phyloP scores from a whole-genome alignment of 768 basidiomycete genomes.

The Hemileccinum impolitum region DNA sequence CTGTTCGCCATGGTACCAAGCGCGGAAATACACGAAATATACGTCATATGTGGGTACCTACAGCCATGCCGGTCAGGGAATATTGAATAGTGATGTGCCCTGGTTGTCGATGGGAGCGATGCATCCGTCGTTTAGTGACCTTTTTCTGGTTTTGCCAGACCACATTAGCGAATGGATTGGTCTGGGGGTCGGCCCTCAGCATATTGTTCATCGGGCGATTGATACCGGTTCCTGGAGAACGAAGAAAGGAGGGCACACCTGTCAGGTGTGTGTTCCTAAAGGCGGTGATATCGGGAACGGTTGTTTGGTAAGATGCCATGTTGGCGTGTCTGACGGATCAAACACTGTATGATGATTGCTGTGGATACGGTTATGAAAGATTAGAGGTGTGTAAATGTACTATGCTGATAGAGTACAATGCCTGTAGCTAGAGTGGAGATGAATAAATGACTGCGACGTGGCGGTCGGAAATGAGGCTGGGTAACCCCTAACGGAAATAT shows the following conservation, averaged over 20 bases:
- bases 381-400: neutral
- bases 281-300: slow-evolving; percentile 3
- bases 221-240: slow-evolving; percentile 19
- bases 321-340: neutral
- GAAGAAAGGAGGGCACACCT: neutral
- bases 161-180: slow-evolving; percentile 27
- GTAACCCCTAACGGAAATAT: neutral
- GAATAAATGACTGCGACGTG: slow-evolving; percentile 6
- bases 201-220: slow-evolving; percentile 18
- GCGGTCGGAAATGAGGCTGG: neutral
- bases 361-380: neutral
- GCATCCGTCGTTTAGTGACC: slow-evolving; percentile 35
- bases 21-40: slow-evolving; percentile 5
- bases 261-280: slow-evolving; percentile 7
- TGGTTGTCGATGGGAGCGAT: slow-evolving; percentile 25
- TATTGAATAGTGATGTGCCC: neutral
- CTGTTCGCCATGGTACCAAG: slow-evolving; percentile 28
- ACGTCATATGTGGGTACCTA: slow-evolving; percentile 11
- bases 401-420: slow-evolving; percentile 19
- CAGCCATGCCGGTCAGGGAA: neutral
- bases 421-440: neutral
- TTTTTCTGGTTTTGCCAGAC: slow-evolving; percentile 33
- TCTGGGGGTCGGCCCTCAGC: slow-evolving; percentile 15
- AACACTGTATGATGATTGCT: neutral
- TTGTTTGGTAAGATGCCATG: slow-evolving; percentile 7